Conservation (phyloP, 768 basidiomycete genomes). For the Rhizopogon vinicolor region DNA sequence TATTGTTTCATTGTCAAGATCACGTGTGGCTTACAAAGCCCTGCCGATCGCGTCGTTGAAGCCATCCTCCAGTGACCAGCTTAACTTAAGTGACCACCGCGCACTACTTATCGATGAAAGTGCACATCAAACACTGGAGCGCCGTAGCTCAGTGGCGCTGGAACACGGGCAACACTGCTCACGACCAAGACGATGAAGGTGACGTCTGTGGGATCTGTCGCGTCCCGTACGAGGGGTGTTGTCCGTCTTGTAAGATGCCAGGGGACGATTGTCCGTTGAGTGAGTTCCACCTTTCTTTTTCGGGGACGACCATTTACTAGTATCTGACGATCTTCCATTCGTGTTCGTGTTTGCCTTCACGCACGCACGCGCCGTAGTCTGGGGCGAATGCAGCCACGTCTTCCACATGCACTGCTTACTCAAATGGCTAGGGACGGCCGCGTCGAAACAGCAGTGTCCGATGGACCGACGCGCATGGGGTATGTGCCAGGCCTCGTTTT, state of each 20-base stretch:
- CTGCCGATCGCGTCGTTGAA: too few relatives aligned
- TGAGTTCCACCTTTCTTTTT: slow-evolving; percentile 31
- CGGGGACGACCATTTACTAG: too few relatives aligned
- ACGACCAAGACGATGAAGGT: slow-evolving; percentile 42
- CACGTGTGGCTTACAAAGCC: too few relatives aligned
- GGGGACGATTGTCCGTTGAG: slow-evolving; percentile 94
- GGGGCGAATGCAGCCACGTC: slow-evolving; percentile 96
- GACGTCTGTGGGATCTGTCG: slow-evolving; percentile 87
- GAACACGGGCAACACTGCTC: slow-evolving; percentile 43
- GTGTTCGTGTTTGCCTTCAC: too few relatives aligned
- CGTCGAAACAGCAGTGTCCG: slow-evolving; percentile 96
- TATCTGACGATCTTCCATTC: too few relatives aligned
- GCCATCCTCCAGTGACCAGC: too few relatives aligned
- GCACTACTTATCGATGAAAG: slow-evolving; percentile 53
- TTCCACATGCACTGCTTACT: slow-evolving; percentile 99
- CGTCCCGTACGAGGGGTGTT: slow-evolving; percentile 90
- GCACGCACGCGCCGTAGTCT: slow-evolving; percentile 51
- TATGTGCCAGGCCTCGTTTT: slow-evolving; percentile 24
- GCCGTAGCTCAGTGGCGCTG: slow-evolving; percentile 89
- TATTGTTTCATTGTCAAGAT: too few relatives aligned
- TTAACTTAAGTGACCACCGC: too few relatives aligned
- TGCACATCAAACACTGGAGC: slow-evolving; percentile 80
- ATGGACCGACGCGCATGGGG: slow-evolving; percentile 96
- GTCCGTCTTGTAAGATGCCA: slow-evolving; percentile 93
- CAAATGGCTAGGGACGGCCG: slow-evolving; percentile 89